Evolutionary conservation across 257 asterid genomes (phyloP), one percentile per base, ranked within the genome.

Genomic region (Nicotiana attenuata): DNA sequence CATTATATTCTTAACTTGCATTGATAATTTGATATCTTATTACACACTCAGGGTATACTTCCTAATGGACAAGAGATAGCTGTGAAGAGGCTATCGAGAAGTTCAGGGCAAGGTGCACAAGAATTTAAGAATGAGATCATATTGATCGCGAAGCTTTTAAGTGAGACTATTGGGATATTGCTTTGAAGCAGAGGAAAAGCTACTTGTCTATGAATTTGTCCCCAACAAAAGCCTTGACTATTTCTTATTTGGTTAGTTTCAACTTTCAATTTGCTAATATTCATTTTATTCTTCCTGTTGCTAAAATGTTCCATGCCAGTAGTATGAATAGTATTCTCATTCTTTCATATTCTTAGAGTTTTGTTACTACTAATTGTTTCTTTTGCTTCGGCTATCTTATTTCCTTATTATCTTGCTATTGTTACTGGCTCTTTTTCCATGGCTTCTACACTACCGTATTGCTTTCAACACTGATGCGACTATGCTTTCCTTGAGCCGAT

Each of bases 131-230:
- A 83, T 14, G 87, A 83, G 79, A 83, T 84, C 0, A 2, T 59
- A 7, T 38, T 86, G 31, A 67, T 86, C 35, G 85, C 85, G 11
- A 86, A 76, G 55, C 89, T 87, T 73, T 59, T 66, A 84, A n/a
- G 84, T 82, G 69, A 78, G 81, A 20, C 84, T 87, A 4, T 7
- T 84, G 47, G 89, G 89, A 47, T 87, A 20, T 45, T 87, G 83
- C 71, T 68, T 84, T 4, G 67, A 79, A 24, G 82, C 63, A 60
- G 71, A 56, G 11, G 87, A 87, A 83, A 87, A 82, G 81, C 53
- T 84, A 22, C 87, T 87, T 10, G 35, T 87, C 11, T 84, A 87
- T 52, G 89, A 87, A 65, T 84, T 13, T 31, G 87, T 87, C 11
- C 77, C 82, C 3, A 83, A 86, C 14, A 73, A 65, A 65, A 83